These are phyloP conservation scores for Lachancea sp. DNA, from an alignment of 805 yeast species.

Conservation along the genomic window DNA sequence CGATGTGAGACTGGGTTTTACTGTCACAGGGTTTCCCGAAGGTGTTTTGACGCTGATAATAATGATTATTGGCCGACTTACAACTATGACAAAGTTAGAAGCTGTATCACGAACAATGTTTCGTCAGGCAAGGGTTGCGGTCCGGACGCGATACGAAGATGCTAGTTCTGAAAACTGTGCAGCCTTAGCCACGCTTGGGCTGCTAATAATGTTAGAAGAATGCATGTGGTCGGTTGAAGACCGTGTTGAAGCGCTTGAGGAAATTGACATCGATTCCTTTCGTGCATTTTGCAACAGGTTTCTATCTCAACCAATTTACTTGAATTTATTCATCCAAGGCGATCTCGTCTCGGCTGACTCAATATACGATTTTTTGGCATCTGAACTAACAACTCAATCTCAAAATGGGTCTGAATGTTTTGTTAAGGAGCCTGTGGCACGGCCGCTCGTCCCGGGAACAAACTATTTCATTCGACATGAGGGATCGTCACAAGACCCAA, in stretches of 20 bases:
- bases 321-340: conserved; percentile 48
- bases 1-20: conserved; percentile 46
- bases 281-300: conserved; percentile 28
- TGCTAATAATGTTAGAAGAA: conserved; percentile 49
- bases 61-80: conserved; percentile 32
- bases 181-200: conserved; percentile 43
- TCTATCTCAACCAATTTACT: conserved; percentile 26
- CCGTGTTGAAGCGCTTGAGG: conserved; percentile 50
- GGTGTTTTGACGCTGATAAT: conserved; percentile 35
- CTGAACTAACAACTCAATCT: neutral
- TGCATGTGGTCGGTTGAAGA: conserved; percentile 49
- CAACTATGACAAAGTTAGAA: conserved; percentile 15
- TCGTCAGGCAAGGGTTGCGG: conserved; percentile 41
- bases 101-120: conserved; percentile 33
- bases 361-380: conserved; percentile 22
- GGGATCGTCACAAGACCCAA: conserved; percentile 42
- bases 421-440: conserved; percentile 35
- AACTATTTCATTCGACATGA: conserved; percentile 32
- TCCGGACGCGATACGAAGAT: conserved; percentile 43
- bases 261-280: conserved; percentile 36
- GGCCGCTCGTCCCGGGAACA: conserved; percentile 33
- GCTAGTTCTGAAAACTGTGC: conserved; percentile 41
- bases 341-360: conserved; percentile 31
- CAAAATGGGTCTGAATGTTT: neutral
- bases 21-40: conserved; percentile 45